phyloP scores from a whole-genome alignment of 2,329 filamentous ascomycete species.

The Calonectria pseudoreteaudii region DNA sequence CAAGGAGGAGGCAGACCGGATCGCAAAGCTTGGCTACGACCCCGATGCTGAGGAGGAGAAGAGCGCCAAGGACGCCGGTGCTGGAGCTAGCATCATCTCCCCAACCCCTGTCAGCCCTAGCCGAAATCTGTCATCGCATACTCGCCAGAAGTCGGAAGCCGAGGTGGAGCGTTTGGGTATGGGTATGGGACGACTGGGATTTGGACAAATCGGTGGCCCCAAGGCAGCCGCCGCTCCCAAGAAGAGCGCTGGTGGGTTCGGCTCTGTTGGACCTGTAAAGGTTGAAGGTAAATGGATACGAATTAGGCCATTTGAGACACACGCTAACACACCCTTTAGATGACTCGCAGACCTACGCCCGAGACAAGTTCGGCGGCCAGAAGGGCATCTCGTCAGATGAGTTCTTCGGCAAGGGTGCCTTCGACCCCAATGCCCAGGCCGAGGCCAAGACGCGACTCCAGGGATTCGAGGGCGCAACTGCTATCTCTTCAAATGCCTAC shows the following conservation, averaged over 20 bases:
- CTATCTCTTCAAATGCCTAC: slow-evolving; percentile 97
- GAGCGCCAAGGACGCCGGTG: slow-evolving; percentile 56
- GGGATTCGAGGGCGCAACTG: slow-evolving; percentile 90
- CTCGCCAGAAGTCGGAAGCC: slow-evolving; percentile 73
- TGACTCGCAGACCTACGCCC: slow-evolving; percentile 86
- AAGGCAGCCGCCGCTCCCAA: slow-evolving; percentile 69
- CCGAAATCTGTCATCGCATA: slow-evolving; percentile 67
- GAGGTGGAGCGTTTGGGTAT: slow-evolving; percentile 92
- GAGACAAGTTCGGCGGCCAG: slow-evolving; percentile 88
- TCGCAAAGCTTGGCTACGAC: slow-evolving; percentile 95
- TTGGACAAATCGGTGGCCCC: slow-evolving; percentile 81
- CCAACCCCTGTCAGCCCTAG: slow-evolving; percentile 81
- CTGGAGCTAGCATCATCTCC: slow-evolving; percentile 73
- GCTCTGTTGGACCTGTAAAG: slow-evolving; percentile 82
- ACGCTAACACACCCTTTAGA: slow-evolving; percentile 53
- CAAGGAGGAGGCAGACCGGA: slow-evolving; percentile 95
- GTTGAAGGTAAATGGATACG: slow-evolving; percentile 68
- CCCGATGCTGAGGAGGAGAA: slow-evolving; percentile 83
- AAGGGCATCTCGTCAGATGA: slow-evolving; percentile 98
- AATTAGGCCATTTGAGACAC: not conserved
- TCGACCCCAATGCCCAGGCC: slow-evolving; percentile 81
- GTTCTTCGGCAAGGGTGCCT: slow-evolving; percentile 93
- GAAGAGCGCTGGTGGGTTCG: slow-evolving; percentile 88
- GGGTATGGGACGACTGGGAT: slow-evolving; percentile 86
- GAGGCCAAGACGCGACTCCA: slow-evolving; percentile 90